phyloP scores from a whole-genome alignment of 176 grass and related monocot species.

The Rhipidocladum racemiflorum region DNA sequence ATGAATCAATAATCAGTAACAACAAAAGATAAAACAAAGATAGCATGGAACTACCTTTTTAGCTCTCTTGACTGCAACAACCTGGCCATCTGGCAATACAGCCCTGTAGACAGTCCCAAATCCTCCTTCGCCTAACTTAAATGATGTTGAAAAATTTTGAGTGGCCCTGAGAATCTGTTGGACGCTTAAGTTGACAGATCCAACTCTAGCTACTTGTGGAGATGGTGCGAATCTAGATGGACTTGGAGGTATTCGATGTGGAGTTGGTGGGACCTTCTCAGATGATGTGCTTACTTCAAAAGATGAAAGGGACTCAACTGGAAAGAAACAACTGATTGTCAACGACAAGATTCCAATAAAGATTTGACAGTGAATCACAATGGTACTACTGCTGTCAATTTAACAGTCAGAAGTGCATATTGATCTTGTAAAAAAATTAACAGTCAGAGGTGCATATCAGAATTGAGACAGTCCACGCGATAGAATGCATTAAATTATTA shows the following conservation, averaged over 20 bases:
- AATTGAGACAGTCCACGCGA: background rate
- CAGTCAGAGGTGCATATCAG: background rate
- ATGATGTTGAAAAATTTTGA: slow-evolving; percentile 74
- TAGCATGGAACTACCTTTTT: slow-evolving; percentile 73
- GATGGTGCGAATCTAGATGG: slow-evolving; percentile 93
- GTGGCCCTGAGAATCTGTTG: slow-evolving; percentile 88
- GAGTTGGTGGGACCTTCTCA: slow-evolving; percentile 76
- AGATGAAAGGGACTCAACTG: slow-evolving; percentile 65
- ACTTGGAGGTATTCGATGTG: slow-evolving; percentile 83
- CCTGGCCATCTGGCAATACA: slow-evolving; percentile 63
- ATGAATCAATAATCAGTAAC: slow-evolving; percentile 4
- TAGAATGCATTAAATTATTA: background rate
- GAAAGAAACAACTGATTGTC: slow-evolving; percentile 23
- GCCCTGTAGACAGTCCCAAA: slow-evolving; percentile 93
- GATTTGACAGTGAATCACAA: background rate
- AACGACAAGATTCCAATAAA: background rate
- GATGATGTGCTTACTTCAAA: slow-evolving; percentile 74
- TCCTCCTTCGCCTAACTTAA: slow-evolving; percentile 94
- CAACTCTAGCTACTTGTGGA: slow-evolving; percentile 64
- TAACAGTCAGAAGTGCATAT: background rate
- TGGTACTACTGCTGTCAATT: background rate
- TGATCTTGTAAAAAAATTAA: background rate
- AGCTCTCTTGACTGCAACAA: slow-evolving; percentile 91
- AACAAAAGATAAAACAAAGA: slow-evolving; percentile 9
- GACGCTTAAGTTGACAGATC: slow-evolving; percentile 61